Base-by-base conservation (phyloP, 2,329 filamentous ascomycete genomes). In the Penicillium corylophilum region DNA sequence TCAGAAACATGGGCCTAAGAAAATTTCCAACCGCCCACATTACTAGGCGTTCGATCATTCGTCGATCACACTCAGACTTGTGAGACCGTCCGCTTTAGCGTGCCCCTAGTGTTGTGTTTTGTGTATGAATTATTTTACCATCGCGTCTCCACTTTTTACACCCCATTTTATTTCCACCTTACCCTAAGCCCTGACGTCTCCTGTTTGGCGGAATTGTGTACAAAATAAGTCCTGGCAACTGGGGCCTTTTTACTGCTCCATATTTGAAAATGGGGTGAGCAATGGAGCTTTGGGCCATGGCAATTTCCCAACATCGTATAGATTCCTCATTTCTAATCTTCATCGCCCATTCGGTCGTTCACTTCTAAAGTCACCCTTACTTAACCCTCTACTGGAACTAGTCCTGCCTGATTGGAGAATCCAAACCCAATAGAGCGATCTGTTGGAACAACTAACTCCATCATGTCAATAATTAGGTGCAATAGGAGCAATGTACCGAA, bases 31-130 rank as follows among this genome's bases (percentile, higher is more conserved):
- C 56, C 44, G 43, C 39, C 54, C 46, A 51, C 51, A 53, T 44
- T 18, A 42, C 29, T 43, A 44, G 16, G 20, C 22, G 29, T 52
- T 22, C 45, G 36, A 40, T 54, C 44, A 62, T 62, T 62, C 50
- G 57, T 60, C 53, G 55, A 59, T 61, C 56, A 64, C 44, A 47
- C 52, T 51, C 48, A 48, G 44, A 56, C 52, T 55, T 53, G 53
- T 58, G 60, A 64, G 58, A 63, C 60, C 58, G 51, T 57, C 55
- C 33, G 33, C 54, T 38, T 61, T 62, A 58, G 61, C 55, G 61
- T 46, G 53, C 54, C 60, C 60, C 59, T 61, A 60, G 55, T 57
- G 50, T 54, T 50, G 51, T n/a, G n/a, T n/a, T n/a, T 10, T 53
- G 51, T 13, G 35, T 53, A 47, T 57, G 55, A 56, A 26, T 26